Conservation (phyloP, 1,139 yeast species). For the Zygosaccharomyces sapae region DNA sequence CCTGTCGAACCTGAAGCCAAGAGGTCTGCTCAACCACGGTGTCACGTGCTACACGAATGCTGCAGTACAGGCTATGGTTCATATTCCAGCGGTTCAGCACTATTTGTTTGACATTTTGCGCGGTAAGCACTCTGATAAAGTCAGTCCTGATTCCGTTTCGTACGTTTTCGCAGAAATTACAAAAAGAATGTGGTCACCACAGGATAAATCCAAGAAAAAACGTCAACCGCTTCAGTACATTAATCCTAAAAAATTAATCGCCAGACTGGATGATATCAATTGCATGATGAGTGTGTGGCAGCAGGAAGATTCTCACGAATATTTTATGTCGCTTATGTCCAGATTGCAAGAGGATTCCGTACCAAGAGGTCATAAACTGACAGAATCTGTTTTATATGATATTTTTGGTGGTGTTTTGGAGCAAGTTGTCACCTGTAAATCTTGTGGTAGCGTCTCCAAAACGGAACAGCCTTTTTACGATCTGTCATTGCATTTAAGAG, state of each 20-base stretch:
- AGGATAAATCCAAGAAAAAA: slow-evolving; percentile 37
- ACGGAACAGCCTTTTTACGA: slow-evolving; percentile 95
- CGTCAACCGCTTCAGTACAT: slow-evolving; percentile 42
- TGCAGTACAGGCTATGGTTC: slow-evolving; percentile 85
- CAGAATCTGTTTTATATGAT: slow-evolving; percentile 79
- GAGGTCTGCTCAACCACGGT: slow-evolving; percentile 84
- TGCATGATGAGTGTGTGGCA: slow-evolving; percentile 97
- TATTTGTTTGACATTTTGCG: slow-evolving; percentile 63
- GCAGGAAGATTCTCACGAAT: slow-evolving; percentile 97
- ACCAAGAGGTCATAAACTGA: slow-evolving; percentile 79
- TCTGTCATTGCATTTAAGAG: slow-evolving; percentile 66
- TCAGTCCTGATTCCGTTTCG: slow-evolving; percentile 61
- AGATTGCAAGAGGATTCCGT: slow-evolving; percentile 88
- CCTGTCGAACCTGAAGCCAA: slow-evolving; percentile 48
- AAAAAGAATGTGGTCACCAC: slow-evolving; percentile 56
- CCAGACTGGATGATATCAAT: slow-evolving; percentile 75
- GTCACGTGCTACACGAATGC: slow-evolving; percentile 97
- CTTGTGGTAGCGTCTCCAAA: slow-evolving; percentile 74
- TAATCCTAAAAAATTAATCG: slow-evolving; percentile 71
- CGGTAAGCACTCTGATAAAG: slow-evolving; percentile 45
- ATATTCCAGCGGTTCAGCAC: slow-evolving; percentile 85
- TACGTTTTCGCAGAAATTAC: slow-evolving; percentile 69
- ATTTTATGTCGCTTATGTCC: slow-evolving; percentile 84
- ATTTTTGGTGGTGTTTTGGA: slow-evolving; percentile 87
- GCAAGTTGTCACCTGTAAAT: slow-evolving; percentile 78